These are phyloP conservation scores for Hyaloraphidium curvatum DNA, from an alignment of 192 early-diverging fungal species.

Conservation along the genomic window DNA sequence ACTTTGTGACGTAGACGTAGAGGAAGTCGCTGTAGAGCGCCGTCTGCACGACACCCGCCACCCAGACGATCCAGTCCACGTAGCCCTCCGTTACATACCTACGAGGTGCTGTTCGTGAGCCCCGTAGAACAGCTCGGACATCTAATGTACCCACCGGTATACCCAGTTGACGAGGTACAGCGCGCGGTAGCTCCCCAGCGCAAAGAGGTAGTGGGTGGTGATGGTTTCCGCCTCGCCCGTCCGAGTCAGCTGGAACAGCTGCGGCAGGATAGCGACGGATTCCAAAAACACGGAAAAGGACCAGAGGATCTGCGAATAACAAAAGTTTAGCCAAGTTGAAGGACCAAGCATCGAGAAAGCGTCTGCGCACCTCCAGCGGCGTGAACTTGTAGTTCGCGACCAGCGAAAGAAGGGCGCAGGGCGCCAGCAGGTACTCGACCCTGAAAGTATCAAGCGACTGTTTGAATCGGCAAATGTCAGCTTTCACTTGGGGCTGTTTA, in stretches of 20 bases:
- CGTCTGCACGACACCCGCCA: conserved; percentile 86
- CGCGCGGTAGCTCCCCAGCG: conserved; percentile 76
- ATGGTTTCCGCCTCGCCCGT: conserved; percentile 99
- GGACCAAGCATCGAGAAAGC: conserved; percentile 5
- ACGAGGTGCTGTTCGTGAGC: background rate
- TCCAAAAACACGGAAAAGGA: conserved; percentile 94
- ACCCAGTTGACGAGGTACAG: conserved; percentile 91
- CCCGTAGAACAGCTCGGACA: background rate
- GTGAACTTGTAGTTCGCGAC: conserved; percentile 53
- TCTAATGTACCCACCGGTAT: conserved; percentile 36
- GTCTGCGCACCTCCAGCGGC: conserved; percentile 37
- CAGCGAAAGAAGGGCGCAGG: conserved; percentile 44
- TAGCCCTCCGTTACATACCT: conserved; percentile 13
- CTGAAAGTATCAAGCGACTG: conserved; percentile 10
- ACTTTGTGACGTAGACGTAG: conserved; percentile 87
- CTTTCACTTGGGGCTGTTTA: background rate
- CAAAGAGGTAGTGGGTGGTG: conserved; percentile 97
- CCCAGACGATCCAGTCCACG: conserved; percentile 69
- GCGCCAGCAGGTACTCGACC: conserved; percentile 64
- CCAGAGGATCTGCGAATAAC: conserved; percentile 61
- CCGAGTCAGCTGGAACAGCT: conserved; percentile 89
- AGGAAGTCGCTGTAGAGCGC: conserved; percentile 94
- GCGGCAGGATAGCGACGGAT: conserved; percentile 90
- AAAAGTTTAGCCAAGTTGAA: conserved; percentile 1
- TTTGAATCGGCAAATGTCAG: background rate